Evolutionary conservation across 305 asterid genomes (phyloP), one percentile per base, ranked within the genome.

Genomic region (Withania somnifera): DNA sequence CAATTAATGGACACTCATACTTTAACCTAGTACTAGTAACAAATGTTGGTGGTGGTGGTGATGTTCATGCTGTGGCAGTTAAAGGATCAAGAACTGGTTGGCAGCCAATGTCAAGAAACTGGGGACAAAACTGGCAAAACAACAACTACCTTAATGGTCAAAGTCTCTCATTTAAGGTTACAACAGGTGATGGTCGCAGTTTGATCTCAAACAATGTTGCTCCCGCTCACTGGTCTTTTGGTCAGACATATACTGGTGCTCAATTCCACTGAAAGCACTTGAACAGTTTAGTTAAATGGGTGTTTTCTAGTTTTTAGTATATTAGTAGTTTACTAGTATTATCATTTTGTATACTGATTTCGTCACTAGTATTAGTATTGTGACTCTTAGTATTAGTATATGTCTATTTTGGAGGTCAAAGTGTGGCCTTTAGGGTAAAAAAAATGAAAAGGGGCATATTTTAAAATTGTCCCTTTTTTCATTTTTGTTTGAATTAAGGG

Each of bases 401-500:
- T 79, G 58, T 10, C 15, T 26, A 80, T 45, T 32, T 61, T 51
- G 52, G 36, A 8, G 53, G 45, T 24, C 10, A 24, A 45, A 38
- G 36, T 47, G 34, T 83, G 86, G 90, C 38, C 81, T 68, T 76
- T 42, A 14, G 81, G 85, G 83, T 67, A 28, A 78, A 85, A 83
- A 69, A 83, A 71, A 47, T 82, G 77, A 52, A 53, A 68, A 82
- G 88, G 88, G 93, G 85, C 86, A 87, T 82, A 84, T 86, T 89
- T 91, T 91, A 84, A 85, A 82, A 85, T 89, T 85, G 90, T 69
- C 88, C 88, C 86, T 80, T 66, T 32, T 78, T 63, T 73, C 82
- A 45, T 82, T 68, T 57, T 56, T 15, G 34, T n/a, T 66, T n/a
- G 76, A 36, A 67, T 36, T 19, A 36, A n/a, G 76, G 51, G 76